phyloP scores from a whole-genome alignment of 495 filamentous ascomycete species.

The Lentithecium fluviatile region DNA sequence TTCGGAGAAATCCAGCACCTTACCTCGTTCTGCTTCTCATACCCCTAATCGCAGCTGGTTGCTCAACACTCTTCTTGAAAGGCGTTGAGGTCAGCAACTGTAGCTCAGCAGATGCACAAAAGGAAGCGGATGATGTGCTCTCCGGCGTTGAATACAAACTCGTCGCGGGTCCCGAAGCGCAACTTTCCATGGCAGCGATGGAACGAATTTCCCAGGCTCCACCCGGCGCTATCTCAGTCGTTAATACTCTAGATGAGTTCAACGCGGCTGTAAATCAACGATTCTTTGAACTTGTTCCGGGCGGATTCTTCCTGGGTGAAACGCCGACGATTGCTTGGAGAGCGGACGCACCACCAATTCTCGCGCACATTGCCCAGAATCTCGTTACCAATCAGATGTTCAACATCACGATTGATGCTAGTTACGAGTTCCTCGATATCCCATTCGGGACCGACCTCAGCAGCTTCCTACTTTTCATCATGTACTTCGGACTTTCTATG shows the following conservation, averaged over 20 bases:
- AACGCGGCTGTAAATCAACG: constrained; percentile 60
- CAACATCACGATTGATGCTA: constrained; percentile 64
- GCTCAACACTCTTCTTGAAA: constrained; percentile 70
- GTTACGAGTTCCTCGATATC: constrained; percentile 67
- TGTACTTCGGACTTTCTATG: constrained; percentile 76
- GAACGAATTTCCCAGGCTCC: constrained; percentile 14
- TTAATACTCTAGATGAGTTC: constrained; percentile 67
- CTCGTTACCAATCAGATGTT: constrained; percentile 63
- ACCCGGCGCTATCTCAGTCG: constrained; percentile 50
- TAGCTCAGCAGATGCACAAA: constrained; percentile 49
- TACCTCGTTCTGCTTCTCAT: constrained; percentile 68
- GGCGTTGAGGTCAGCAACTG: constrained; percentile 58
- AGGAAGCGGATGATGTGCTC: constrained; percentile 39
- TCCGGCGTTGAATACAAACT: constrained; percentile 49
- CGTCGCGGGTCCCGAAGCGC: constrained; percentile 58
- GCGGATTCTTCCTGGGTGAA: constrained; percentile 71
- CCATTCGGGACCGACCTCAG: constrained; percentile 64
- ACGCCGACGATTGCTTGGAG: background rate
- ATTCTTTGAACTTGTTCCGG: constrained; percentile 67
- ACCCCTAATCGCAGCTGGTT: constrained; percentile 70
- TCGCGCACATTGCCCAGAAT: constrained; percentile 72
- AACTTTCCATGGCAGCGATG: constrained; percentile 8
- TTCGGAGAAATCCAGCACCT: constrained; percentile 72
- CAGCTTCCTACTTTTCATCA: constrained; percentile 71
- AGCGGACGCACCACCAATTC: constrained; percentile 50